phyloP scores from a whole-genome alignment of 441 rosid species.

The Corymbia calophylla region DNA sequence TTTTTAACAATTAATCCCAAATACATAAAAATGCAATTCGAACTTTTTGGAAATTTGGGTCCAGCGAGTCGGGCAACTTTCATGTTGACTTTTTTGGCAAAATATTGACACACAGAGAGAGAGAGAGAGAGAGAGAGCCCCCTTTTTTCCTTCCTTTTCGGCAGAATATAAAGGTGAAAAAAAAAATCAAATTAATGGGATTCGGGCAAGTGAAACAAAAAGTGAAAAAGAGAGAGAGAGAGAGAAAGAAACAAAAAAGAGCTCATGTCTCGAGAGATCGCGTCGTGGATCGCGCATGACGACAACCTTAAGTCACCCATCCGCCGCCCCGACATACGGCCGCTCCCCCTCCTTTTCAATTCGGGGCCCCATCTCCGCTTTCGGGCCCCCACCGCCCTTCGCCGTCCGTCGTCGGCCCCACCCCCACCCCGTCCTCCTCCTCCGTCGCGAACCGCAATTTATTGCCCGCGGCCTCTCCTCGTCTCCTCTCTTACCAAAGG shows the following conservation, averaged over 20 bases:
- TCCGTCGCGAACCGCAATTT: background rate
- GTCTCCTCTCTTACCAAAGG: background rate
- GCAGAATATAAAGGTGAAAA: background rate
- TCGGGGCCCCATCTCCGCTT: background rate
- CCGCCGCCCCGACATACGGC: conserved; percentile 17
- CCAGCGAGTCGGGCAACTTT: background rate
- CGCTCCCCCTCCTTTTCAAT: background rate
- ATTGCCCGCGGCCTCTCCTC: background rate
- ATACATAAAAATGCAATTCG: background rate
- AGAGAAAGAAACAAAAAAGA: background rate
- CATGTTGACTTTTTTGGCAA: background rate
- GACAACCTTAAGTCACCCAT: conserved; percentile 18
- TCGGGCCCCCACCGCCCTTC: background rate
- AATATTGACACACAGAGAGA: background rate
- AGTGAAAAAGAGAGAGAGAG: background rate
- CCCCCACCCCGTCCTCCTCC: background rate
- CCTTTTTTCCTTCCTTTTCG: background rate
- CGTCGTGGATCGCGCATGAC: conserved; percentile 13
- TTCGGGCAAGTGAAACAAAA: background rate
- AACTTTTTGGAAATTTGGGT: background rate
- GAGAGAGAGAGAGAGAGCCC: background rate
- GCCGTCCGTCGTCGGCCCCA: background rate
- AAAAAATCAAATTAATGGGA: background rate
- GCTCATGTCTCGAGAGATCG: conserved; percentile 15
- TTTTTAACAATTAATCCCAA: too few relatives aligned